These are phyloP conservation scores for Venturia oleaginea DNA, from an alignment of 2,329 filamentous ascomycete species.

Conservation along the genomic window DNA sequence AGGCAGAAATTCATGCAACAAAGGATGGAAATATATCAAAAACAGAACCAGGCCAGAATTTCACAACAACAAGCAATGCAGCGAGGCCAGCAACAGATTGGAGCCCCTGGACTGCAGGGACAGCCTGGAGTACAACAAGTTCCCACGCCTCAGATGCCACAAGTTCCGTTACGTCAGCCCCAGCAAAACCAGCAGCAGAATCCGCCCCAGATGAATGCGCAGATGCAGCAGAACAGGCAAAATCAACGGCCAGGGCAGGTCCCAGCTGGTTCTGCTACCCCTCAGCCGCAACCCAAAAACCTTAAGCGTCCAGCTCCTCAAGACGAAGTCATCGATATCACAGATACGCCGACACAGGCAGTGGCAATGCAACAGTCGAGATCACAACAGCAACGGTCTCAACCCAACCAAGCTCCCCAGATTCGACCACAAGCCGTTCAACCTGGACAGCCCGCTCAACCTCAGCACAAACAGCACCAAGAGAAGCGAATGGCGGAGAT, in stretches of 20 bases:
- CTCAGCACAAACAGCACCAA: background rate
- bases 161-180: background rate
- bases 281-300: constrained; percentile 3
- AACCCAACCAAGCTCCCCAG: background rate
- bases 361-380: background rate
- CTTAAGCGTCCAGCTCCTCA: constrained; percentile 5
- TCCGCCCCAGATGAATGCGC: background rate
- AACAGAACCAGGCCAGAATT: background rate
- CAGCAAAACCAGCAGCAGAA: constrained; percentile 6
- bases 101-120: background rate
- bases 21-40: background rate
- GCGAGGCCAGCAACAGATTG: constrained; percentile 5
- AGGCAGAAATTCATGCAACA: constrained; percentile 2
- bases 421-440: background rate
- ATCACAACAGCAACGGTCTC: constrained; percentile 10
- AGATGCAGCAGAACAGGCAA: constrained; percentile 7
- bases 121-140: background rate
- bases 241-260: background rate
- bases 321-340: constrained; percentile 3
- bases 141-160: background rate
- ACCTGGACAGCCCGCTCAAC: background rate
- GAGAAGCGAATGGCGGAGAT: constrained; percentile 7
- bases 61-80: constrained; percentile 2
- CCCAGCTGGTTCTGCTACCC: background rate
- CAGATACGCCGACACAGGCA: constrained; percentile 1